Percentiles rank a stretch among this genome's conserved stretches.
phyloP scores from a whole-genome alignment of 352 stramenopile species.

The Pythium plurisporium region DNA sequence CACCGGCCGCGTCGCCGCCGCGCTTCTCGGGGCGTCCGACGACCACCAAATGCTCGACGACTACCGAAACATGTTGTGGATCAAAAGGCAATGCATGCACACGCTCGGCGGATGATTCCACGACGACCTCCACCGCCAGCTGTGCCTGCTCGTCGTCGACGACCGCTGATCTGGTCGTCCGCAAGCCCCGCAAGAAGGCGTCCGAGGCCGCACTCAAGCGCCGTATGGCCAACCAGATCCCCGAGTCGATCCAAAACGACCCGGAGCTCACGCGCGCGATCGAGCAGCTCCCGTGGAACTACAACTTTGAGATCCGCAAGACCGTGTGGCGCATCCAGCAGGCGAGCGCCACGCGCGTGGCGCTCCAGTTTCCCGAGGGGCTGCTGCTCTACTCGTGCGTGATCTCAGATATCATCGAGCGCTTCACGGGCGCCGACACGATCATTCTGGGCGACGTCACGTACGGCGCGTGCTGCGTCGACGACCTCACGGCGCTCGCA shows the following conservation, averaged over 20 bases:
- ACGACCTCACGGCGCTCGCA: conserved; percentile 95
- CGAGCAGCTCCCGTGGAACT: conserved; percentile 95
- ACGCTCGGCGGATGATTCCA: background rate
- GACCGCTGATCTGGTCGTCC: conserved; percentile 19
- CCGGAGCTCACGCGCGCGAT: conserved; percentile 89
- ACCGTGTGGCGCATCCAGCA: conserved; percentile 95
- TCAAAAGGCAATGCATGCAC: too few relatives aligned
- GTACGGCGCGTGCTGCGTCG: conserved; percentile 99
- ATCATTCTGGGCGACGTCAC: conserved; percentile 98
- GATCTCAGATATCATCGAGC: conserved; percentile 97
- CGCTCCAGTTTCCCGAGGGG: conserved; percentile 98
- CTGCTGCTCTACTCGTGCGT: conserved; percentile 97
- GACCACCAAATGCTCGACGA: conserved; percentile 24
- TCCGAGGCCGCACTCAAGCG: conserved; percentile 53
- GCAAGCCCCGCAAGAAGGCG: conserved; percentile 50
- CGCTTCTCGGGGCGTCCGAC: conserved; percentile 57
- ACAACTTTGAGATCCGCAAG: conserved; percentile 99
- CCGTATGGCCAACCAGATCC: conserved; percentile 86
- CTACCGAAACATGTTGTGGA: background rate
- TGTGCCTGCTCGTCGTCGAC: conserved; percentile 9
- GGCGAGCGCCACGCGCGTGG: conserved; percentile 87
- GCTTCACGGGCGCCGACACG: conserved; percentile 88
- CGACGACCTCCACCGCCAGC: background rate
- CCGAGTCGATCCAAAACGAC: conserved; percentile 88
- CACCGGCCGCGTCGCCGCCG: conserved; percentile 16